Evolutionary conservation across 2,329 filamentous ascomycete genomes (phyloP), one percentile per base, ranked within the genome.

Genomic region (Fusarium tricinctum): DNA sequence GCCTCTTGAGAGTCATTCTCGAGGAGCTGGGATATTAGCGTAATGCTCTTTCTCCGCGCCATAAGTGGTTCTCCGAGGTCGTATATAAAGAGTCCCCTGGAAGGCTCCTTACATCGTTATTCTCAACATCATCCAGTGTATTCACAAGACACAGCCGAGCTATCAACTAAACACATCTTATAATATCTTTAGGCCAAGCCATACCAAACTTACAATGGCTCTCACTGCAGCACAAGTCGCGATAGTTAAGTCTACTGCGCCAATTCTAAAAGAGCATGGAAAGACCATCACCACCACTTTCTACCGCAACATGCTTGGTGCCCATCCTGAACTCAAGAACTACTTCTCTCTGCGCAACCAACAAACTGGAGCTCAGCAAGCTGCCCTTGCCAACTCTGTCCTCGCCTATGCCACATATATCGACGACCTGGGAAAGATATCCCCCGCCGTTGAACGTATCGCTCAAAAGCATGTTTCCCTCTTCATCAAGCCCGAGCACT

Each of bases 241-340:
- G 63, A 89, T 91, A 70, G 89, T 96, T 82, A 94, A 93, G 79
- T 84, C 92, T 38, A 95, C 92, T 3, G 91, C 89, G 39, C 92
- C 92, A 3, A 85, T 93, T 19, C 84, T 94, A 9, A 85, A 88
- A 67, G 82, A 88, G 64, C 87, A 94, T 76, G 92, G 92, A 78
- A 81, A 82, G 19, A 81, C 84, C 45, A 92, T 94, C 78, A 93
- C 91, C n/a, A 84, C 82, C 2, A 80, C 85, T 66, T 94, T 95
- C 81, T 94, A 95, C 82, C 80, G 82, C 44, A 89, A 88, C 79
- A 84, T 94, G 80, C 83, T 94, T 28, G 67, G 66, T 17, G 87
- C 87, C 4, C 82, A 92, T 68, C 91, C 91, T 0, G 82, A 85
- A 26, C 84, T 95, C 30, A 87, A 87, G 70, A 88, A 90, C 73